Conservation (phyloP, 2,329 filamentous ascomycete species). For the Zasmidium cellare region DNA sequence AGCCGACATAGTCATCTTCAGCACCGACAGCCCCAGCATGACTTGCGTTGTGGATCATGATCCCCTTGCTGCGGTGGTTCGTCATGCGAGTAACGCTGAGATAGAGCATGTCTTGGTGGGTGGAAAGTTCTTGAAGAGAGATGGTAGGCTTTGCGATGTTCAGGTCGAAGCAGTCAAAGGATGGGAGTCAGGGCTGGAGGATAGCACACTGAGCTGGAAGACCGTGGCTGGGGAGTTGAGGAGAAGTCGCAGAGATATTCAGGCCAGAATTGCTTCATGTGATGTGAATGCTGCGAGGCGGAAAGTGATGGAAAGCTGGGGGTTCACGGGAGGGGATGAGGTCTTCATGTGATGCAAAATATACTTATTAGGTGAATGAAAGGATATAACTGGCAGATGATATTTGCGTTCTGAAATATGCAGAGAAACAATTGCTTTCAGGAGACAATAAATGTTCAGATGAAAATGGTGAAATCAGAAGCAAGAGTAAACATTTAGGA, state of each 20-base stretch:
- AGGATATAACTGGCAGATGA: not conserved
- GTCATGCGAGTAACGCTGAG: not conserved
- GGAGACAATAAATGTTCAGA: no score
- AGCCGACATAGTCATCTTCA: not conserved
- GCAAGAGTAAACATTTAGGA: no score
- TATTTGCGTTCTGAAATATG: not conserved
- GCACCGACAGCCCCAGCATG: not conserved
- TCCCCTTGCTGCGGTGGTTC: not conserved
- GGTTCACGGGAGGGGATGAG: not conserved
- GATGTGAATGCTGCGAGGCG: not conserved
- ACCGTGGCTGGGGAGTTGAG: not conserved
- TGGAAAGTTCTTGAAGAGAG: not conserved
- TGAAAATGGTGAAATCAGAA: no score
- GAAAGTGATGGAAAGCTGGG: not conserved
- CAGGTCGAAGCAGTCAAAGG: not conserved
- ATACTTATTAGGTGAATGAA: not conserved
- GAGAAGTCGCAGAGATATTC: not conserved
- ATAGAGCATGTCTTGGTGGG: not conserved
- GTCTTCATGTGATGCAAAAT: not conserved
- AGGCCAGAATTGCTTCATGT: not conserved
- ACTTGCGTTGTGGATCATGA: not conserved
- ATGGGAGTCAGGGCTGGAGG: not conserved
- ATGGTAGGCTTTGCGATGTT: not conserved
- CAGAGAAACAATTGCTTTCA: not conserved
- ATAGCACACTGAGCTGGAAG: not conserved